phyloP scores from a whole-genome alignment of 202 grass and related monocot species.

The Zoysia matrella region DNA sequence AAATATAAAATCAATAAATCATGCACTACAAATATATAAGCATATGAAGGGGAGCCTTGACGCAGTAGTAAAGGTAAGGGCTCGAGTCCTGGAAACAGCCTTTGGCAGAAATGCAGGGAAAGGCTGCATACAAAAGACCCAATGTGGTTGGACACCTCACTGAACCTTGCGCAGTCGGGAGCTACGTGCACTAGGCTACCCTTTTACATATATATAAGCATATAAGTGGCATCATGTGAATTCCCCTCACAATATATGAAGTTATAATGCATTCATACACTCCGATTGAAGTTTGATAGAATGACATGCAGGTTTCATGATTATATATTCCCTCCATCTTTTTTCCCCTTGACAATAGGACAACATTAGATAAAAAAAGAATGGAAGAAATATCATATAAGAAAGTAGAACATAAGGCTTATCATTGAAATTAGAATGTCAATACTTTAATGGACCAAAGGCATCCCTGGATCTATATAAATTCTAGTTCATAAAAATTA shows the following conservation, averaged over 20 bases:
- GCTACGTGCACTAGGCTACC: too few relatives aligned
- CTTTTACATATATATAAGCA: background rate
- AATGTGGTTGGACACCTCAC: too few relatives aligned
- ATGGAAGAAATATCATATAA: background rate
- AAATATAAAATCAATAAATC: too few relatives aligned
- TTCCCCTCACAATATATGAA: constrained; percentile 4
- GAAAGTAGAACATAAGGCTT: background rate
- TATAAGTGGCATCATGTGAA: background rate
- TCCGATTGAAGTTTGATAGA: background rate
- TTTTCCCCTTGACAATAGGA: too few relatives aligned
- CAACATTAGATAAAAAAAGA: too few relatives aligned
- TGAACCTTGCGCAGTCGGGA: too few relatives aligned
- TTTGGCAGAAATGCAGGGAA: too few relatives aligned
- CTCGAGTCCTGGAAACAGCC: too few relatives aligned
- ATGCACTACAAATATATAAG: too few relatives aligned
- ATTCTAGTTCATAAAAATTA: background rate
- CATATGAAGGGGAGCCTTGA: too few relatives aligned
- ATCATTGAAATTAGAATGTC: background rate
- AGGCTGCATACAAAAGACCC: too few relatives aligned
- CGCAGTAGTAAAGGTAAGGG: too few relatives aligned
- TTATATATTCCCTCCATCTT: background rate
- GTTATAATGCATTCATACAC: constrained; percentile 28
- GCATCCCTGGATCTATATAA: background rate
- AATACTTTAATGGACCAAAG: background rate
- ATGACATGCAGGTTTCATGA: constrained; percentile 20